Evolutionary conservation across 2,329 filamentous ascomycete genomes (phyloP), one percentile per base, ranked within the genome.

Genomic region (Xenosphaeropsis pyriputrescens): DNA sequence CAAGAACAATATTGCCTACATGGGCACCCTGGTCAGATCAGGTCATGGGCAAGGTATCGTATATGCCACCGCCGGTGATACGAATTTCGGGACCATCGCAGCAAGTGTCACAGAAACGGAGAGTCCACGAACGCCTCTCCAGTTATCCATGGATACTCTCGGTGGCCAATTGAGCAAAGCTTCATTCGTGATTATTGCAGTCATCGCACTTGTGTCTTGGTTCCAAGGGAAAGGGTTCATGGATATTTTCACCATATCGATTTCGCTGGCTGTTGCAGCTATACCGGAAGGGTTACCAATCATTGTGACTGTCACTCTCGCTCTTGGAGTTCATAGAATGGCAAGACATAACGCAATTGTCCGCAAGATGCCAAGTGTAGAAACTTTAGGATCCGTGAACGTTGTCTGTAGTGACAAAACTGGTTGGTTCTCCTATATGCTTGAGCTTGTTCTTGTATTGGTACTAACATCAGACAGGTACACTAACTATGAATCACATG

Each of bases 351-450:
- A 93, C 55, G 91, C 91, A 7, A 98, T 98, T 56, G 89, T 98
- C 42, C 81, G 91, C 47, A 80, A 84, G 53, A 80, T 98, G 61
- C 93, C 93, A 16, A 96, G 91, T 58, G 93, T 98, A 7, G 91
- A 98, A 57, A 98, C 91, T 1, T 64, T 98, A 5, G 93, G 93
- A 7, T 95, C 88, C n/a, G 91, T 98, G 41, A 98, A 96, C 51
- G 88, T 98, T n/a, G 85, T 98, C 6, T 98, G 93, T 63, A 95
- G 86, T 48, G 91, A 98, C 65, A 98, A 98, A 63, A 98, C 91
- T 32, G 85, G 75, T 75, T 60, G 49, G 56, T 43, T 13, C 32
- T 13, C 32, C 22, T 34, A 29, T 18, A 34, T 31, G 6, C 5
- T 14, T 37, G 15, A 15, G 19, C 19, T 46, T 37, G 34, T 38